A percentile compares a stretch with the other conserved stretches of the same genome.
These are phyloP conservation scores for Zea mays DNA, from an alignment of 176 grass and related monocot species.

Conservation along the genomic window Zm-B73-REFERENCE-NAM-5.0 NC_050104.1:8516001-8516500, in stretches of 20 bases:
- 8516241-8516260: slow-evolving; percentile 25
- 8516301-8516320: slow-evolving; percentile 51
- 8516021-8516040: slow-evolving; percentile 2
- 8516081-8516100: slow-evolving; percentile 38
- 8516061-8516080: slow-evolving; percentile 43
- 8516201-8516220: slow-evolving; percentile 68
- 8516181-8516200: slow-evolving; percentile 48
- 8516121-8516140: slow-evolving; percentile 33
- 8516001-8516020: slow-evolving; percentile 30
- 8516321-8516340: slow-evolving; percentile 35
- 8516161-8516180: slow-evolving; percentile 7
- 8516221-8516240: slow-evolving; percentile 33
- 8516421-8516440: slow-evolving; percentile 62
- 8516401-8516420: slow-evolving; percentile 57
- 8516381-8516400: background rate
- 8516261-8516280: slow-evolving; percentile 46
- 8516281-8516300: slow-evolving; percentile 58
- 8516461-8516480: slow-evolving; percentile 46
- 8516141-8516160: slow-evolving; percentile 20
- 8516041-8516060: background rate
- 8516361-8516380: background rate
- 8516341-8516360: slow-evolving; percentile 40
- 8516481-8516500: slow-evolving; percentile 30
- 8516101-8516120: slow-evolving; percentile 51
- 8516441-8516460: slow-evolving; percentile 40